phyloP scores from a whole-genome alignment of 2,329 filamentous ascomycete genomes.

The Alternaria sp. region DNA sequence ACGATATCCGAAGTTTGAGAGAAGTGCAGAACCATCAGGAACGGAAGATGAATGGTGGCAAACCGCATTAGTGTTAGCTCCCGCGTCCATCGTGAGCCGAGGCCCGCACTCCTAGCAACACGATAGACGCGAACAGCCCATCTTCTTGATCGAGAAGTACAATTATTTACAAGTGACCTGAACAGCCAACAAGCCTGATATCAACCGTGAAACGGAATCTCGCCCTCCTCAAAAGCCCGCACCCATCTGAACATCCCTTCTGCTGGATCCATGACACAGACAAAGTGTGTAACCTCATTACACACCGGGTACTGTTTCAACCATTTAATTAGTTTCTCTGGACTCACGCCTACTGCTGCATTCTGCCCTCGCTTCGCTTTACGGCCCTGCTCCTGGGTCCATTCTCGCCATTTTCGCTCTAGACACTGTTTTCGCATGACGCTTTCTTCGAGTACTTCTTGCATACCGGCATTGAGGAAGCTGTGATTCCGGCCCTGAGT shows the following conservation, averaged over 20 bases:
- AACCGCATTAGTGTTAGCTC: slow-evolving; percentile 10
- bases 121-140: not conserved
- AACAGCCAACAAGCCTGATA: not conserved
- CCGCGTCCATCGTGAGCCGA: not conserved
- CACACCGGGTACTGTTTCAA: slow-evolving; percentile 59
- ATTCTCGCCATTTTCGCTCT: slow-evolving; percentile 31
- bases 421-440: slow-evolving; percentile 41
- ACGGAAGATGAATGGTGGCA: slow-evolving; percentile 6
- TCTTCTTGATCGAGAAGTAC: not conserved
- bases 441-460: slow-evolving; percentile 45
- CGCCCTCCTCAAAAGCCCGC: slow-evolving; percentile 18
- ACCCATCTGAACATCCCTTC: slow-evolving; percentile 57
- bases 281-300: slow-evolving; percentile 66
- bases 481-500: slow-evolving; percentile 11
- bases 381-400: slow-evolving; percentile 17
- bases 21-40: not conserved
- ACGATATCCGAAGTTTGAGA: not conserved
- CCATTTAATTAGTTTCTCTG: slow-evolving; percentile 55
- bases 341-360: slow-evolving; percentile 28
- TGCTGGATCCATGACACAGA: slow-evolving; percentile 62
- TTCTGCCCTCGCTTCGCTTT: not conserved
- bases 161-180: not conserved
- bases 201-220: slow-evolving; percentile 1
- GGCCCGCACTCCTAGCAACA: not conserved
- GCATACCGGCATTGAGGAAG: slow-evolving; percentile 20